Evolutionary conservation across 768 basidiomycete species (phyloP), one percentile per base, ranked within the genome.

Genomic region (Naganishia vaughanmartiniae): DNA sequence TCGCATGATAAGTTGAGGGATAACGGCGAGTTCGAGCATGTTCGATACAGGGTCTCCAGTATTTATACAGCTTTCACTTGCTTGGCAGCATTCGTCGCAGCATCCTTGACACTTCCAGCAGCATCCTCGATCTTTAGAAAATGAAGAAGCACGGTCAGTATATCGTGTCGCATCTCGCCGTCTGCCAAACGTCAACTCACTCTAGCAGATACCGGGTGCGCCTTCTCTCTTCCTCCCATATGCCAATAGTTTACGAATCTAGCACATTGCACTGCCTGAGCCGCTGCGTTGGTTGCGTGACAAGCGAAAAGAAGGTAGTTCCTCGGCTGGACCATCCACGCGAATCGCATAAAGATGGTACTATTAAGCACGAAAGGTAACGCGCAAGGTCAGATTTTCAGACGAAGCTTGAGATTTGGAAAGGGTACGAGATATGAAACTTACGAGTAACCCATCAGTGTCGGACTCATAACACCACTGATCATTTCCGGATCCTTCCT

Each of bases 221-320:
- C 89, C 80, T 85, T 86, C 79, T 95, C 93, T 70, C 89, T 87
- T 28, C 93, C 93, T 58, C 93, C 93, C 67, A 88, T 84, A 78
- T 95, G 83, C 91, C 92, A 94, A 80, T 96, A 96, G 73, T 93
- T 89, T 69, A 89, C 79, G 79, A 94, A 99, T 34, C 95, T 89
- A 15, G 83, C 84, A 21, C 89, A 90, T 81, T 99, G 93, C 34
- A 92, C 77, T 7, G 86, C 81, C 81, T 99, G 95, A 0, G 93
- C 91, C 26, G 90, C 85, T 1, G 89, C 87, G 79, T 99, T 99
- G 65, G 93, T 96, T 19, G 87, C 84, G 82, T 99, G 95, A 80
- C 94, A 97, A 3, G 89, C 93, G 83, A 97, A 92, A 56, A 97
- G 85, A 69, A 97, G 86, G 84, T 97, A 96, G 81, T 98, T 98